Percentiles rank a stretch among this genome's conserved stretches.
These are phyloP conservation scores for Phytophthora uliginosa DNA, from an alignment of 352 stramenopile species.

Conservation along the genomic window DNA sequence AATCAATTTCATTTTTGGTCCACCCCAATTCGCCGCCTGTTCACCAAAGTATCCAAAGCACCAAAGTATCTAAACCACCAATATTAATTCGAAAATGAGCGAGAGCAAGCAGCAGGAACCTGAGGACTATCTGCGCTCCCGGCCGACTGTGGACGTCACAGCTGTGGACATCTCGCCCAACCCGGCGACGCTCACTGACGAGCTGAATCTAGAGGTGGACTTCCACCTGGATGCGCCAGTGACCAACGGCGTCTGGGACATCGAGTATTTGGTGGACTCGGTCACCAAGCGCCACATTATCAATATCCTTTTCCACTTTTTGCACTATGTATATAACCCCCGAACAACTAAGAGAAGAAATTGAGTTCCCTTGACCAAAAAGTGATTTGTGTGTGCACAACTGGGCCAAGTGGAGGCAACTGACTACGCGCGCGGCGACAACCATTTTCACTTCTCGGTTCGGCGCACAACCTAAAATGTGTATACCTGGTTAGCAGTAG, in stretches of 20 bases:
- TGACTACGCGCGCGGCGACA: constrained; percentile 73
- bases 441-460: constrained; percentile 91
- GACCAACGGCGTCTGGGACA: constrained; percentile 74
- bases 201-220: constrained; percentile 86
- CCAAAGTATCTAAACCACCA: constrained; percentile 21
- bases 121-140: constrained; percentile 57
- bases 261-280: constrained; percentile 90
- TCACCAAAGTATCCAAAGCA: neutral
- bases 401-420: constrained; percentile 72
- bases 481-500: neutral
- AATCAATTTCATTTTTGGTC: constrained; percentile 1
- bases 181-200: constrained; percentile 74
- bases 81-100: constrained; percentile 58
- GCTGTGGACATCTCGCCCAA: constrained; percentile 89
- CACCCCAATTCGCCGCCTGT: neutral
- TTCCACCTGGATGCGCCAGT: constrained; percentile 79
- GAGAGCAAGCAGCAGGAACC: constrained; percentile 66
- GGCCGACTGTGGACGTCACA: constrained; percentile 71
- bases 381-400: constrained; percentile 52
- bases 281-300: constrained; percentile 89
- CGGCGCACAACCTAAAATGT: constrained; percentile 21
- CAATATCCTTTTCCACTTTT: constrained; percentile 72
- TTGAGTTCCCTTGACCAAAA: constrained; percentile 43
- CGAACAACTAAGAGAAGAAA: neutral
- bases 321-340: constrained; percentile 1